phyloP scores from a whole-genome alignment of 805 yeast species.

The Lachancea dasiensis region DNA sequence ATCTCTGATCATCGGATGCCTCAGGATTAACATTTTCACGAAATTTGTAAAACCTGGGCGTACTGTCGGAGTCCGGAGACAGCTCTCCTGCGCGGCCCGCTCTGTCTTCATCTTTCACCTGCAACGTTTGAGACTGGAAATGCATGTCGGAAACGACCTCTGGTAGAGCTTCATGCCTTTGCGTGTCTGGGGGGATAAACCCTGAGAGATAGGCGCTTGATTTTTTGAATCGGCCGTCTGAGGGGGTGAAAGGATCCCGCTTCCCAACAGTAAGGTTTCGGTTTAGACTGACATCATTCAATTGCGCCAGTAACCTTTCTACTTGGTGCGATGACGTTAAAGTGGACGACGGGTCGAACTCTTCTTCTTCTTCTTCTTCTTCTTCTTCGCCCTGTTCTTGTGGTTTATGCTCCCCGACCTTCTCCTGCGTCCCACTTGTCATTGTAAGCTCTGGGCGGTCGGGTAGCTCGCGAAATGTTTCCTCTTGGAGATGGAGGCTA shows the following conservation, averaged over 20 bases:
- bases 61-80: conserved; percentile 13
- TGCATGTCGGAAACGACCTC: not conserved
- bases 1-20: too few relatives aligned
- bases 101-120: not conserved
- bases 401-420: not conserved
- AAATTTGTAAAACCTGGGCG: conserved; percentile 25
- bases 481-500: too few relatives aligned
- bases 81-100: not conserved
- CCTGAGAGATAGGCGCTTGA: conserved; percentile 34
- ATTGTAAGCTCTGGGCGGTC: not conserved
- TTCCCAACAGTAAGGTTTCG: conserved; percentile 18
- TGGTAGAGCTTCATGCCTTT: not conserved
- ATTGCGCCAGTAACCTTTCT: conserved; percentile 28
- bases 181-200: conserved; percentile 8
- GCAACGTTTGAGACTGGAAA: not conserved
- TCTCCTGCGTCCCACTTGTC: not conserved
- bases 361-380: not conserved
- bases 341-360: conserved; percentile 5
- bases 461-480: too few relatives aligned
- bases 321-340: conserved; percentile 17
- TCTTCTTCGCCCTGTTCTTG: not conserved
- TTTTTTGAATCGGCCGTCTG: conserved; percentile 17
- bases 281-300: conserved; percentile 25
- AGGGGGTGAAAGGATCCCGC: not conserved
- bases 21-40: conserved; percentile 4